Conservation (phyloP, 2,329 filamentous ascomycete genomes). For the Cytospora mali region DNA sequence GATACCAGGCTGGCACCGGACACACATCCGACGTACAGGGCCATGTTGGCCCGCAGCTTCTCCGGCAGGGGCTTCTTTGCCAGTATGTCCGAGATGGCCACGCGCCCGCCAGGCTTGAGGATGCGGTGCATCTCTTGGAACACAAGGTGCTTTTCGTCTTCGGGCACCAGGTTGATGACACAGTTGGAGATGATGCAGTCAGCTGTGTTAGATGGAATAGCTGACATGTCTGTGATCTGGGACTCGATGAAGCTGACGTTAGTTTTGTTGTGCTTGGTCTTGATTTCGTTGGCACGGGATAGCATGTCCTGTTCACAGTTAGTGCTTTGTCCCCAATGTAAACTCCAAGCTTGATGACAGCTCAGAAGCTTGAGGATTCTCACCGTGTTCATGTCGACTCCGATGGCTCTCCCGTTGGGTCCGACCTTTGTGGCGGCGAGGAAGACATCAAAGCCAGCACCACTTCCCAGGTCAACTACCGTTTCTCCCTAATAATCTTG, state of each 20-base stretch:
- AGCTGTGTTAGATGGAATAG: conserved; percentile 45
- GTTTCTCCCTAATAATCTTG: conserved; percentile 51
- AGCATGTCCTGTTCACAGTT: conserved; percentile 54
- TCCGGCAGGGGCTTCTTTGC: conserved; percentile 51
- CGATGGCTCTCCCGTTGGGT: conserved; percentile 50
- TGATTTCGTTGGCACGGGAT: conserved; percentile 49
- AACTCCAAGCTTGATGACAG: background rate
- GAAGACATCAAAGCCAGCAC: conserved; percentile 62
- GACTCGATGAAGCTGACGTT: conserved; percentile 57
- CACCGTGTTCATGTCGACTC: conserved; percentile 63
- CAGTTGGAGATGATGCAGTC: conserved; percentile 67
- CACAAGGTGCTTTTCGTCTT: conserved; percentile 52
- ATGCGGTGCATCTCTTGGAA: conserved; percentile 62
- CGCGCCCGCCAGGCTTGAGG: conserved; percentile 57
- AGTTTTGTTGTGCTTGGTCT: conserved; percentile 37
- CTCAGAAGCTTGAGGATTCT: background rate
- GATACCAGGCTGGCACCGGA: conserved; percentile 56
- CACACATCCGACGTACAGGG: conserved; percentile 63
- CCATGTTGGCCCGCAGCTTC: conserved; percentile 50
- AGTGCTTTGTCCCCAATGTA: background rate
- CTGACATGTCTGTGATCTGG: conserved; percentile 52
- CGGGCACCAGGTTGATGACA: conserved; percentile 61
- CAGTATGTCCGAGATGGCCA: conserved; percentile 64
- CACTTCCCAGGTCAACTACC: conserved; percentile 59
- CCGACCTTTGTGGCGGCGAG: conserved; percentile 55